phyloP scores from a whole-genome alignment of 495 filamentous ascomycete genomes.

The Trichoderma parareesei region DNA sequence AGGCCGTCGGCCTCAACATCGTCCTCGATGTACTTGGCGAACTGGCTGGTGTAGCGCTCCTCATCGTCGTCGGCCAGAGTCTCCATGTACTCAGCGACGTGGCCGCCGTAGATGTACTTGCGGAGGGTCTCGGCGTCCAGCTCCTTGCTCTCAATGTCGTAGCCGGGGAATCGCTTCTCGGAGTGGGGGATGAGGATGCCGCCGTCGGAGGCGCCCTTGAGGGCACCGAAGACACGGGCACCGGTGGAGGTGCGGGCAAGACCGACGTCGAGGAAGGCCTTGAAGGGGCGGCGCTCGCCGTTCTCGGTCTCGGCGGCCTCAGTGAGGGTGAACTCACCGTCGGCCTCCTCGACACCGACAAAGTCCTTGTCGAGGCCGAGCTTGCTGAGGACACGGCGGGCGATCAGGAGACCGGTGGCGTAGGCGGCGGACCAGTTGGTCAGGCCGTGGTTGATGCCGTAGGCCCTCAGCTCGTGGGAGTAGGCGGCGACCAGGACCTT shows the following conservation, averaged over 20 bases:
- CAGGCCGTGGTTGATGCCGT: slow-evolving; percentile 94
- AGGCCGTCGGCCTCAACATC: slow-evolving; percentile 93
- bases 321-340: slow-evolving; percentile 89
- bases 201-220: slow-evolving; percentile 99
- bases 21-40: slow-evolving; percentile 93
- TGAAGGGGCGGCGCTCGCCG: slow-evolving; percentile 93
- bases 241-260: slow-evolving; percentile 94
- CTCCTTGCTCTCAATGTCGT: slow-evolving; percentile 91
- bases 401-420: slow-evolving; percentile 90
- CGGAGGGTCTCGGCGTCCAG: slow-evolving; percentile 92
- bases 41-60: slow-evolving; percentile 98
- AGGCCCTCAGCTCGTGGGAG: slow-evolving; percentile 93
- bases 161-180: slow-evolving; percentile 98
- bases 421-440: slow-evolving; percentile 99
- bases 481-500: slow-evolving; percentile 92
- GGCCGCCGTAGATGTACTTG: slow-evolving; percentile 98
- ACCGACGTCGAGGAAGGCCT: slow-evolving; percentile 96
- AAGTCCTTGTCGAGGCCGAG: slow-evolving; percentile 88
- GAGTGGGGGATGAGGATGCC: slow-evolving; percentile 96
- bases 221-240: slow-evolving; percentile 96
- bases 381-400: slow-evolving; percentile 93
- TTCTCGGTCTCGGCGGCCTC: slow-evolving; percentile 80
- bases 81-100: slow-evolving; percentile 99
- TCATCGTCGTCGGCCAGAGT: slow-evolving; percentile 98
- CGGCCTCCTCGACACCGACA: slow-evolving; percentile 84